phyloP scores from a whole-genome alignment of 768 basidiomycete genomes.

The Pisolithus tinctorius region DNA sequence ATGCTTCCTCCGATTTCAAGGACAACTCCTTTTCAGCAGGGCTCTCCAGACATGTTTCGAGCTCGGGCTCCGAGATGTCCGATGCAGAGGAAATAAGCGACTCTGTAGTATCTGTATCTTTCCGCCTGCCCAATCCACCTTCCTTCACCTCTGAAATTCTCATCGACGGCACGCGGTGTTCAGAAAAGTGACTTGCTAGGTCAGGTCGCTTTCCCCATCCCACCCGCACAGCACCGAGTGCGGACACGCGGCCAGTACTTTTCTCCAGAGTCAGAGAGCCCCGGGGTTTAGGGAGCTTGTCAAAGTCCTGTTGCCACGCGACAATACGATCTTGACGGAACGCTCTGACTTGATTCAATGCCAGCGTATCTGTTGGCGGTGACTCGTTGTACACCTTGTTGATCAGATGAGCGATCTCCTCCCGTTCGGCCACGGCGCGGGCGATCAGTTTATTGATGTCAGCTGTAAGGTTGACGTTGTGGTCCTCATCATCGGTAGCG shows the following conservation, averaged over 20 bases:
- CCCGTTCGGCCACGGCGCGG: conserved; percentile 68
- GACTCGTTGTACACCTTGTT: conserved; percentile 79
- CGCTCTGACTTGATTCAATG: conserved; percentile 78
- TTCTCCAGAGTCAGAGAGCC: conserved; percentile 43
- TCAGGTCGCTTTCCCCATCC: conserved; percentile 68
- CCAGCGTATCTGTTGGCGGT: conserved; percentile 76
- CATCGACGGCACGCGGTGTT: conserved; percentile 51
- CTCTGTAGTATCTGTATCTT: conserved; percentile 45
- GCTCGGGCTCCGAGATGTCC: conserved; percentile 63
- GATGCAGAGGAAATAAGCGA: conserved; percentile 65
- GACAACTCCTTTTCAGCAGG: conserved; percentile 12
- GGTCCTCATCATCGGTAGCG: conserved; percentile 70
- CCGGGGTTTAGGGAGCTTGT: conserved; percentile 71
- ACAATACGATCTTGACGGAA: conserved; percentile 90
- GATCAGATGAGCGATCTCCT: conserved; percentile 66
- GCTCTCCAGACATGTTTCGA: conserved; percentile 22
- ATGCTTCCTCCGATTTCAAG: conserved; percentile 12
- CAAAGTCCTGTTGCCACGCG: conserved; percentile 94
- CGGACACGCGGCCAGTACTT: conserved; percentile 47
- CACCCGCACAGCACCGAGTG: conserved; percentile 62
- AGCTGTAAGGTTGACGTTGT: conserved; percentile 52
- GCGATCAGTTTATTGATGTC: conserved; percentile 62
- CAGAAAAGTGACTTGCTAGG: conserved; percentile 45
- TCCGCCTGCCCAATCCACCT: conserved; percentile 35
- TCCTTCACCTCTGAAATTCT: conserved; percentile 75